These are phyloP conservation scores for Huntiella savannae DNA, from an alignment of 2,329 filamentous ascomycete species.

Conservation along the genomic window DNA sequence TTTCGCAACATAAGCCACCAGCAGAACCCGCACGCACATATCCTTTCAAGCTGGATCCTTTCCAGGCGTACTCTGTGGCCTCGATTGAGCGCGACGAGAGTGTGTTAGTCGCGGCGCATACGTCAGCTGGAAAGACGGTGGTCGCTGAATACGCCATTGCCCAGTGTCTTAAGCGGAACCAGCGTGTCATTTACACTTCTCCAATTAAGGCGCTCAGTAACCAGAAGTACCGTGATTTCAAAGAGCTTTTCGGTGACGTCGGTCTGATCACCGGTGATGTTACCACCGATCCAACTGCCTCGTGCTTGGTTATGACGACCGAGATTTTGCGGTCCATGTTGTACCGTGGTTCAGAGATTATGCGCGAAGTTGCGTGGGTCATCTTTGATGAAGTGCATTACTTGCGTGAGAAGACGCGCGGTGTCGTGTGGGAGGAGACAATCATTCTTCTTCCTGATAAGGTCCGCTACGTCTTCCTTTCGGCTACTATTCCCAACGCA, in stretches of 20 bases:
- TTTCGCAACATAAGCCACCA: slow-evolving; percentile 83
- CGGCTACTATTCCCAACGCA: slow-evolving; percentile 93
- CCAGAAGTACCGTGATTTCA: slow-evolving; percentile 95
- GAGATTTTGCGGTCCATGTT: slow-evolving; percentile 98
- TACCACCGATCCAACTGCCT: slow-evolving; percentile 96
- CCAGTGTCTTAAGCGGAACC: slow-evolving; percentile 90
- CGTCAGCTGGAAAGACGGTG: slow-evolving; percentile 93
- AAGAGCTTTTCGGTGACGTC: slow-evolving; percentile 87
- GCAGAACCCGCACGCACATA: slow-evolving; percentile 68
- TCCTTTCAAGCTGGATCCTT: slow-evolving; percentile 86
- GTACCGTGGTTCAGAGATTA: slow-evolving; percentile 95
- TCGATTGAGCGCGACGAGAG: slow-evolving; percentile 95
- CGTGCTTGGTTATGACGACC: slow-evolving; percentile 96
- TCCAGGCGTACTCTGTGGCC: slow-evolving; percentile 84
- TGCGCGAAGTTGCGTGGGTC: slow-evolving; percentile 98
- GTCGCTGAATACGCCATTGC: slow-evolving; percentile 97
- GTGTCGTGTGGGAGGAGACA: slow-evolving; percentile 98
- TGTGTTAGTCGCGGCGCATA: slow-evolving; percentile 91
- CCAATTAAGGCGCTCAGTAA: slow-evolving; percentile 98
- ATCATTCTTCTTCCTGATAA: slow-evolving; percentile 97
- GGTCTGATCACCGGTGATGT: slow-evolving; percentile 98
- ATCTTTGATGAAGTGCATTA: slow-evolving; percentile 98
- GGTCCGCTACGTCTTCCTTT: slow-evolving; percentile 95
- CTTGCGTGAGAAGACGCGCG: slow-evolving; percentile 80
- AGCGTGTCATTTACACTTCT: slow-evolving; percentile 97